phyloP scores from a whole-genome alignment of 148 eudicot species.

The Camellia granthamiana region DNA sequence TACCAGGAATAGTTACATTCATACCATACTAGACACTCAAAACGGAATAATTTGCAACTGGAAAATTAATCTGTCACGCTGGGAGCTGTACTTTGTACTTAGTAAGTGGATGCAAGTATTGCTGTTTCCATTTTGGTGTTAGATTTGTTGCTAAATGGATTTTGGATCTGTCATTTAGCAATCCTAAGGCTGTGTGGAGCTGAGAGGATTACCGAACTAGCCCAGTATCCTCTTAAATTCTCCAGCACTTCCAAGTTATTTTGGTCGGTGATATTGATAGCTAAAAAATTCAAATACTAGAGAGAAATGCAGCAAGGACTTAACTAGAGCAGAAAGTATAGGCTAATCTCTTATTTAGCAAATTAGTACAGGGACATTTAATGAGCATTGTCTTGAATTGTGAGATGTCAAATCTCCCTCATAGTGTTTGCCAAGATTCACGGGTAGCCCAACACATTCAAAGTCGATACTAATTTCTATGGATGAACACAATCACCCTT shows the following conservation, averaged over 20 bases:
- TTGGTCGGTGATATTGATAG: background rate
- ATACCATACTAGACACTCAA: no score
- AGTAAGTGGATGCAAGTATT: no score
- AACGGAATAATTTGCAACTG: no score
- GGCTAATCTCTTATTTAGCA: background rate
- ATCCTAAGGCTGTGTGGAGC: background rate
- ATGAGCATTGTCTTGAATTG: background rate
- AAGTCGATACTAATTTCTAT: background rate
- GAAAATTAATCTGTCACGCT: no score
- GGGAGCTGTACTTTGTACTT: no score
- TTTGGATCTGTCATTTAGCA: no score
- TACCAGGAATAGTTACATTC: no score
- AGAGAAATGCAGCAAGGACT: background rate
- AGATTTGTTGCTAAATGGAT: no score
- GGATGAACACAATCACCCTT: background rate
- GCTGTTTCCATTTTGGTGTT: no score
- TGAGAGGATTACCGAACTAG: background rate
- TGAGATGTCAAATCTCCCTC: background rate
- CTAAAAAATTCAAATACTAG: background rate
- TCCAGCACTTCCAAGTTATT: background rate
- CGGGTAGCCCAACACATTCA: background rate
- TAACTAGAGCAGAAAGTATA: background rate
- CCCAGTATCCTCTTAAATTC: background rate
- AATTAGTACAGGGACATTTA: background rate
- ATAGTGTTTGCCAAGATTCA: background rate